Conservation (phyloP, 2,329 filamentous ascomycete species). For the Nothophaeocryptopus gaeumannii region DNA sequence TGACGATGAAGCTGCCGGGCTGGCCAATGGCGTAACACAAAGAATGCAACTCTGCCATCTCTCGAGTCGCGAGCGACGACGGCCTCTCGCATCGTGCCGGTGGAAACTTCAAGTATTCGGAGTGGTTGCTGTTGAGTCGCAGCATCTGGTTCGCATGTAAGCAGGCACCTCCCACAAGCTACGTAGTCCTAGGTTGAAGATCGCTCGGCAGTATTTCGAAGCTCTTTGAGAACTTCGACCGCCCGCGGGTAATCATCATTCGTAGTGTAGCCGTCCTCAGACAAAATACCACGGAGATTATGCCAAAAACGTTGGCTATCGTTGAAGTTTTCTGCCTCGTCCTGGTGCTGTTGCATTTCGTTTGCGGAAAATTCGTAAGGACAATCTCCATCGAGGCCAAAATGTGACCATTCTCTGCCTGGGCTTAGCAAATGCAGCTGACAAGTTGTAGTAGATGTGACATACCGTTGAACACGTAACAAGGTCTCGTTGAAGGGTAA, state of each 20-base stretch:
- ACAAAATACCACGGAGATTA: constrained; percentile 3
- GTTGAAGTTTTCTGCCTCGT: constrained; percentile 2
- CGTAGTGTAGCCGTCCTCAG: constrained; percentile 4
- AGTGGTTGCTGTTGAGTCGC: no score
- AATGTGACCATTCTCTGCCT: constrained; percentile 6
- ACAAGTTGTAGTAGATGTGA: constrained; percentile 3
- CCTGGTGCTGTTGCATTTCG: constrained; percentile 6
- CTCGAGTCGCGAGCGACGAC: no score
- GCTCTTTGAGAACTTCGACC: constrained; percentile 3
- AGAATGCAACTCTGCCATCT: no score
- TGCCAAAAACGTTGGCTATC: constrained; percentile 7
- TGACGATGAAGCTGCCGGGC: no score
- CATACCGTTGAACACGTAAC: constrained; percentile 8
- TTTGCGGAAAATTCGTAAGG: constrained; percentile 6
- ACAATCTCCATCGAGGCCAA: constrained; percentile 4
- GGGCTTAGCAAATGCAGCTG: constrained; percentile 2
- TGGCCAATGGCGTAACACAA: no score
- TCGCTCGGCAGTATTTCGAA: constrained; percentile 1
- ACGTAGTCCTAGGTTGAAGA: background rate
- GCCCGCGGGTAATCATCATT: constrained; percentile 3
- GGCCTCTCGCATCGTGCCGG: no score
- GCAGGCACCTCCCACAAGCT: no score
- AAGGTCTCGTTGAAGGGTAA: constrained; percentile 7
- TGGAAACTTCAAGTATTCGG: no score
- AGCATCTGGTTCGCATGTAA: no score